Evolutionary conservation across 495 filamentous ascomycete species (phyloP).

Genomic region (Symbiotaphrina buchneri): DNA sequence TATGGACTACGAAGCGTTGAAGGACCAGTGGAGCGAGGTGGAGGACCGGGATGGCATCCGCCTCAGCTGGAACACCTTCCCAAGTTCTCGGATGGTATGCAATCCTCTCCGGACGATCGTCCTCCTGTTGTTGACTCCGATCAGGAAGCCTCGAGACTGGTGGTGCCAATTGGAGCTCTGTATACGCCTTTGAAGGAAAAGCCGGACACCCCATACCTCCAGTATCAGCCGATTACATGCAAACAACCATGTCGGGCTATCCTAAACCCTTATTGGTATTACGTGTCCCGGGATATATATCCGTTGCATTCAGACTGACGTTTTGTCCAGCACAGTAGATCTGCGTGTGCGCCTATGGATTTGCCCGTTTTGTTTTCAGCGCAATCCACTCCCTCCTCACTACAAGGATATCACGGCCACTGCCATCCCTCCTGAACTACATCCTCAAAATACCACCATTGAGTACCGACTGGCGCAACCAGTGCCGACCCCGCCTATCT

Average conservation of each 20-base stretch:
- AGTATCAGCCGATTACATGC: conserved; percentile 96
- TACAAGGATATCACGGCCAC: conserved; percentile 97
- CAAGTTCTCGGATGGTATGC: conserved; percentile 84
- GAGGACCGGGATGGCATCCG: conserved; percentile 95
- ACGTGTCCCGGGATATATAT: no score
- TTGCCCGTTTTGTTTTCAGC: conserved; percentile 91
- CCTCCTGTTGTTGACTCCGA: not conserved
- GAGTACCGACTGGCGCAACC: conserved; percentile 89
- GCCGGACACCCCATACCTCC: conserved; percentile 66
- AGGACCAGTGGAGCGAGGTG: conserved; percentile 93
- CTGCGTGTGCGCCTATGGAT: conserved; percentile 91
- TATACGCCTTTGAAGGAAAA: conserved; percentile 97
- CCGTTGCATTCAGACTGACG: conserved; percentile 5
- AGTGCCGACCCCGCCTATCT: conserved; percentile 85
- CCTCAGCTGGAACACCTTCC: conserved; percentile 98
- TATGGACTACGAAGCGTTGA: conserved; percentile 68
- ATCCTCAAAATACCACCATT: conserved; percentile 85
- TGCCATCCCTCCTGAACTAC: conserved; percentile 86
- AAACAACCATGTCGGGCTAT: conserved; percentile 92
- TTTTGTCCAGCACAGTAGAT: conserved; percentile 61
- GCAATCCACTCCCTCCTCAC: conserved; percentile 86
- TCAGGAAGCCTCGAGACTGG: conserved; percentile 87
- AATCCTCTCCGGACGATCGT: not conserved
- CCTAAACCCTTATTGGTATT: conserved; percentile 90
- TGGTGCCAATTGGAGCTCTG: conserved; percentile 89